Base-by-base conservation (phyloP, 768 basidiomycete species). In the Kwoniella heveanensis region DNA sequence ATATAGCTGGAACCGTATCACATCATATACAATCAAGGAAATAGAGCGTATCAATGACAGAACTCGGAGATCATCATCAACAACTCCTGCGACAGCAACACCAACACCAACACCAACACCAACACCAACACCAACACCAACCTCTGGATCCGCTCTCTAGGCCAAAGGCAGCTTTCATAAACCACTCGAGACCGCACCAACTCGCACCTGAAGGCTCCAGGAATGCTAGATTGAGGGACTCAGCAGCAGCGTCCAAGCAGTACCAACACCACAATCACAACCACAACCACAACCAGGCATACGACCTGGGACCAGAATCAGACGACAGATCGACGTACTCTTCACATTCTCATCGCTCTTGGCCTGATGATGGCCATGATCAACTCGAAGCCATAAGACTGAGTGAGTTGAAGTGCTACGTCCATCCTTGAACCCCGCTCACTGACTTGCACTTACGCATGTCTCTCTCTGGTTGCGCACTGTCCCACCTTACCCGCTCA, bases 91-190 rank as follows among this genome's bases (percentile, higher is more conserved):
- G n/a, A n/a, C n/a, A n/a, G n/a, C 32, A 32, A 32, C 32, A 32
- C 7, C 32, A 32, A 6, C 32, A 32, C 5, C 39, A 44, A 7
- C 39, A 49, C 2, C 48, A 64, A 17, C 55, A 32, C 32, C 32
- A 32, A 32, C 32, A 32, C 7, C 32, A 32, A 6, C 32, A 32
- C 5, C 39, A 44, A 7, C 39, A 49, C 2, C 48, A 64, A 17
- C 55, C 62, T 37, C 53, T 49, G 29, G 57, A 63, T 30, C 66
- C 65, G 4, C 37, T 66, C 7, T 66, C 65, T 10, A 53, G 47
- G 19, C 52, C 66, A 21, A 63, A 60, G 29, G 66, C 62, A 51
- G 62, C 66, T 29, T 67, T 67, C 30, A 59, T 62, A 56, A 37
- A 51, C 56, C 22, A 57, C 51, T 30, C 30, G 56, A 47, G 26